These are phyloP conservation scores for Afroboletus lepidellus DNA, from an alignment of 1,284 basidiomycete species.

Conservation along the genomic window DNA sequence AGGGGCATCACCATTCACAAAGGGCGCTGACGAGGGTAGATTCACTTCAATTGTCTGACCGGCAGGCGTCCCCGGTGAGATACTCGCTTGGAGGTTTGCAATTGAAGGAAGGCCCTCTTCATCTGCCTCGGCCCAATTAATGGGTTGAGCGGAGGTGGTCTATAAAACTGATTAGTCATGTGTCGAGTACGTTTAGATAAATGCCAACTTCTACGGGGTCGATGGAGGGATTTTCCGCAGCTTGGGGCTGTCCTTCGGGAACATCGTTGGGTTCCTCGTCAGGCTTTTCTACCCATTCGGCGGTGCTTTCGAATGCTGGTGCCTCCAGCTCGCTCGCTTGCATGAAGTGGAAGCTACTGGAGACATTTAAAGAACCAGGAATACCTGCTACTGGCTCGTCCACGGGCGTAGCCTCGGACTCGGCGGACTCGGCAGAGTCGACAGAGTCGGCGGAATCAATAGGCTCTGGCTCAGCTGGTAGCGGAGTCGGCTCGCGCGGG, in stretches of 20 bases:
- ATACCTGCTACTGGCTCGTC: conserved; percentile 33
- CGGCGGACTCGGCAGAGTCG: no score
- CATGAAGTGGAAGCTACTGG: conserved; percentile 71
- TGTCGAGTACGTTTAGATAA: neutral
- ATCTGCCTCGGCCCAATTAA: conserved; percentile 59
- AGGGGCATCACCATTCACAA: conserved; percentile 30
- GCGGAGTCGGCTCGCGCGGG: conserved; percentile 36
- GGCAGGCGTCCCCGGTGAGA: conserved; percentile 52
- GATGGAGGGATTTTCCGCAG: conserved; percentile 27
- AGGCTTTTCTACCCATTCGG: conserved; percentile 51
- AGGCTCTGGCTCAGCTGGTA: conserved; percentile 33
- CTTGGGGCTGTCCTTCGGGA: conserved; percentile 31
- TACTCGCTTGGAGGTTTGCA: conserved; percentile 52
- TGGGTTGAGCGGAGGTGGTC: conserved; percentile 27
- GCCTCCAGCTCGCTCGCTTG: conserved; percentile 72
- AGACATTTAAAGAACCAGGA: conserved; percentile 35
- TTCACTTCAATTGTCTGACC: conserved; percentile 40
- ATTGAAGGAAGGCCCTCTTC: conserved; percentile 59
- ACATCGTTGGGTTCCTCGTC: conserved; percentile 29
- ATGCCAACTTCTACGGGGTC: conserved; percentile 28
- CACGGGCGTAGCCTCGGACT: conserved; percentile 10
- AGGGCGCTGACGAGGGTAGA: conserved; percentile 29
- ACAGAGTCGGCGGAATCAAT: no score
- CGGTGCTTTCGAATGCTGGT: conserved; percentile 44
- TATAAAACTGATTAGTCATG: conserved; percentile 13